These are phyloP conservation scores for Cardamine occulta DNA, from an alignment of 345 rosid genomes.

Conservation along the genomic window DNA sequence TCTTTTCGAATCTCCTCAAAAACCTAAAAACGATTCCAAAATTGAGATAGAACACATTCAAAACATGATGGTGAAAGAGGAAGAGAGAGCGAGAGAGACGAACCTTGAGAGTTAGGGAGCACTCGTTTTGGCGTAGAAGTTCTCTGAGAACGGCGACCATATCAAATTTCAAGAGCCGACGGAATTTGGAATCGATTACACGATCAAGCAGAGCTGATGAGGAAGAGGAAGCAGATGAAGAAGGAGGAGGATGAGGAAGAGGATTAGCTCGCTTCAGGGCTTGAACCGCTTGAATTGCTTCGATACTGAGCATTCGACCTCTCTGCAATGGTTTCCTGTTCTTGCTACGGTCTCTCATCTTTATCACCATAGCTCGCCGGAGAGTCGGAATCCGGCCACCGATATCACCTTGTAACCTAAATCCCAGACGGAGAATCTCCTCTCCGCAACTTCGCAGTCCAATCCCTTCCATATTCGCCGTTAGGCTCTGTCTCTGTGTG, in stretches of 20 bases:
- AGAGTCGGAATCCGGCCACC: background rate
- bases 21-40: slow-evolving; percentile 49
- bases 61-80: background rate
- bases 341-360: slow-evolving; percentile 69
- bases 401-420: background rate
- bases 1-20: slow-evolving; percentile 73
- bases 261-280: slow-evolving; percentile 68
- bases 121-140: slow-evolving; percentile 73
- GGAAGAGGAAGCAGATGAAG: slow-evolving; percentile 23
- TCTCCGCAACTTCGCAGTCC: slow-evolving; percentile 36
- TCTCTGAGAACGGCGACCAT: slow-evolving; percentile 85
- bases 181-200: slow-evolving; percentile 54
- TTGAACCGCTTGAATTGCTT: slow-evolving; percentile 81
- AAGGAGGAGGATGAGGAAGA: slow-evolving; percentile 38
- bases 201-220: slow-evolving; percentile 40
- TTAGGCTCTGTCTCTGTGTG: slow-evolving; percentile 6
- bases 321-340: slow-evolving; percentile 76
- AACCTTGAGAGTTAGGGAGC: slow-evolving; percentile 68
- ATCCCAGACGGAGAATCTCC: slow-evolving; percentile 22
- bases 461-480: slow-evolving; percentile 41
- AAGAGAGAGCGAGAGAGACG: background rate
- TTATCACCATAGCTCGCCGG: slow-evolving; percentile 41
- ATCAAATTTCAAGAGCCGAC: slow-evolving; percentile 74
- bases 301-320: slow-evolving; percentile 84
- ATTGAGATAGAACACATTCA: background rate